phyloP scores from a whole-genome alignment of 2,329 filamentous ascomycete species.

The Hymenoscyphus albidus region DNA sequence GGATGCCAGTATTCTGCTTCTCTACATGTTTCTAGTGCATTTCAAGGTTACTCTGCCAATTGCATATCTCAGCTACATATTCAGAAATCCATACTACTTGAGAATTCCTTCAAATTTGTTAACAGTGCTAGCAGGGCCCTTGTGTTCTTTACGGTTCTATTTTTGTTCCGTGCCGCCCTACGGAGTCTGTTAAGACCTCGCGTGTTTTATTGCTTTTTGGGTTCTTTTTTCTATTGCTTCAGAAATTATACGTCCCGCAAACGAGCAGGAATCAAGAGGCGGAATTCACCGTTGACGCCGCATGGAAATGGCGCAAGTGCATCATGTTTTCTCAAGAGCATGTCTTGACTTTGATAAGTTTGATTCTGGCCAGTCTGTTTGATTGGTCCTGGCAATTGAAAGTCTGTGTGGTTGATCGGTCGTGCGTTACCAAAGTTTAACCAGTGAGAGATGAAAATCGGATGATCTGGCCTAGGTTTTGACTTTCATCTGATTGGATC shows the following conservation, averaged over 20 bases:
- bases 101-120: too few species aligned
- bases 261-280: neutral
- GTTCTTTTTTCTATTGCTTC: neutral
- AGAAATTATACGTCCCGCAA: neutral
- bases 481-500: neutral
- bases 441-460: neutral
- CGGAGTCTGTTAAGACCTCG: neutral
- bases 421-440: neutral
- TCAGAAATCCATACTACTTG: too few species aligned
- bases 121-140: too few species aligned
- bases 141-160: too few species aligned
- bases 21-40: neutral
- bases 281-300: neutral
- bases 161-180: too few species aligned
- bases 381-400: neutral
- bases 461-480: neutral
- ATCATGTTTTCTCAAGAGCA: neutral
- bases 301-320: neutral
- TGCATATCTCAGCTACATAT: too few species aligned
- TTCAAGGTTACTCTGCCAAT: too few species aligned
- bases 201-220: neutral
- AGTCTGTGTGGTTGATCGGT: neutral
- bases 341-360: neutral
- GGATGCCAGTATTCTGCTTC: neutral
- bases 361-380: neutral